A percentile compares a stretch with the other conserved stretches of the same genome.
These are phyloP conservation scores for Nakazawaea pomicola DNA, from an alignment of 805 yeast genomes.

Conservation along the genomic window DNA sequence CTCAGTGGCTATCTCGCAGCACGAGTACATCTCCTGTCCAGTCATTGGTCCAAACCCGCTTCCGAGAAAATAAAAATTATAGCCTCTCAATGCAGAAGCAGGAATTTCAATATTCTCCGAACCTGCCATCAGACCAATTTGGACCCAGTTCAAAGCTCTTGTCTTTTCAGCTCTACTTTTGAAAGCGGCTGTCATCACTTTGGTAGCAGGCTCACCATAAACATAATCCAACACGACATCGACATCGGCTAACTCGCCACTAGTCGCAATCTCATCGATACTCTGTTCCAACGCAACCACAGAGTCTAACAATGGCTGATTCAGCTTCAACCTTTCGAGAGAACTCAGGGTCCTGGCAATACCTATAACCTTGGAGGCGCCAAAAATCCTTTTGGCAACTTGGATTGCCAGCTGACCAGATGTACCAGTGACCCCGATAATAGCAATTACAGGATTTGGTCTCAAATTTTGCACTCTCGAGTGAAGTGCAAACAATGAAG, in stretches of 20 bases:
- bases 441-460: background rate
- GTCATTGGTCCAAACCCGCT: slow-evolving; percentile 4
- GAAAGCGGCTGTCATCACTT: background rate
- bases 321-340: background rate
- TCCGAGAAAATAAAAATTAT: background rate
- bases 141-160: background rate
- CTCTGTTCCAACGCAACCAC: background rate
- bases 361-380: slow-evolving; percentile 2
- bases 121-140: background rate
- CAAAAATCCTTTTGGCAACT: slow-evolving; percentile 1
- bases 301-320: slow-evolving; percentile 5
- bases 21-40: background rate
- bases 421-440: slow-evolving; percentile 4
- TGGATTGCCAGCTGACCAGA: slow-evolving; percentile 3
- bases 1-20: background rate
- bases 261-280: background rate
- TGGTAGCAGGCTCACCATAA: slow-evolving; percentile 2
- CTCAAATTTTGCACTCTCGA: background rate
- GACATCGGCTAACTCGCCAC: background rate
- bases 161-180: background rate
- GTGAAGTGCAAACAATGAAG: background rate
- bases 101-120: background rate
- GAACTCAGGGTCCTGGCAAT: background rate
- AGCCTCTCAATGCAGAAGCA: background rate
- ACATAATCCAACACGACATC: slow-evolving; percentile 4